These are phyloP conservation scores for Solidago caesia DNA, from an alignment of 129 eudicot species.

Conservation along the genomic window DNA sequence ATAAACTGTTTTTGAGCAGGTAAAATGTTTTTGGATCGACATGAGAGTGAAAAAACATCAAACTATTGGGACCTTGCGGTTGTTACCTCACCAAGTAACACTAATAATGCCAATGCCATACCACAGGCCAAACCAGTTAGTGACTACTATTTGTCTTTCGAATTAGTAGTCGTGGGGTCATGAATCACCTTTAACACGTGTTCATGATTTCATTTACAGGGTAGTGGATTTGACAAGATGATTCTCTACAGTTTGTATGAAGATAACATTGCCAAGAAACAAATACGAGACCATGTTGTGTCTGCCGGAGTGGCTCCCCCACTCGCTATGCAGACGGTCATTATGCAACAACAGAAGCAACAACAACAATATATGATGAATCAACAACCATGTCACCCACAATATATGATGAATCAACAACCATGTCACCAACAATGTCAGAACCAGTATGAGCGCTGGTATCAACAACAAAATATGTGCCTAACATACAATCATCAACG, in stretches of 20 bases:
- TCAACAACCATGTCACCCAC: constrained; percentile 42
- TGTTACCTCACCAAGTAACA: constrained; percentile 62
- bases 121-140: constrained; percentile 48
- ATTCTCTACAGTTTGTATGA: constrained; percentile 73
- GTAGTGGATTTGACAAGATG: constrained; percentile 72
- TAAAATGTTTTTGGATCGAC: constrained; percentile 19
- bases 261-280: constrained; percentile 60
- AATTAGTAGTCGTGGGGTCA: not conserved
- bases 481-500: constrained; percentile 31
- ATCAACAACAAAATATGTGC: constrained; percentile 37
- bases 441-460: constrained; percentile 22
- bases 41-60: constrained; percentile 48
- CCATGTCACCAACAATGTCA: constrained; percentile 40
- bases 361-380: constrained; percentile 45
- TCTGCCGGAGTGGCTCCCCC: constrained; percentile 51
- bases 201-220: constrained; percentile 37
- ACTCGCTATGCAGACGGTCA: constrained; percentile 60
- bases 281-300: constrained; percentile 34
- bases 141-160: not conserved
- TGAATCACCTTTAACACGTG: not conserved
- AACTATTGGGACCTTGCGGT: constrained; percentile 85
- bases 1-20: not conserved
- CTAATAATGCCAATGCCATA: constrained; percentile 17
- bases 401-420: constrained; percentile 33
- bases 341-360: constrained; percentile 42